Evolutionary conservation across 2,329 filamentous ascomycete genomes (phyloP).

Genomic region (Metarhizium guizhouense): DNA sequence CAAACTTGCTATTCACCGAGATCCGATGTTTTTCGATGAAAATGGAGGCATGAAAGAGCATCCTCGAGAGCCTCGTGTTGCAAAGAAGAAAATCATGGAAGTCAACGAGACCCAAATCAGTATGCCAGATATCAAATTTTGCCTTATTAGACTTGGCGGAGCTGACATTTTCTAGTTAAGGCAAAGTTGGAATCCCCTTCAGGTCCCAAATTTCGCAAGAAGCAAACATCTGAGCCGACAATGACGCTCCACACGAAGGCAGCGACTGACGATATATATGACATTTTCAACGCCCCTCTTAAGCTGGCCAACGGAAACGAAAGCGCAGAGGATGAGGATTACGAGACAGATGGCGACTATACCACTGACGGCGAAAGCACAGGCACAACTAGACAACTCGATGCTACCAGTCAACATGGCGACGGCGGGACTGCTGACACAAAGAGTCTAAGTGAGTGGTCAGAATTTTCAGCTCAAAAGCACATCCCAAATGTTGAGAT

Average conservation of each 20-base stretch:
- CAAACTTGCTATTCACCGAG: conserved; percentile 35
- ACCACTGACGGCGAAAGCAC: conserved; percentile 82
- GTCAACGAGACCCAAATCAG: conserved; percentile 88
- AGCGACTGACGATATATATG: conserved; percentile 95
- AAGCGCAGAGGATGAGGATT: conserved; percentile 55
- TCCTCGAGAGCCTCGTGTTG: conserved; percentile 33
- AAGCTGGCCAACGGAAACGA: conserved; percentile 24
- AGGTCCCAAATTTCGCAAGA: conserved; percentile 74
- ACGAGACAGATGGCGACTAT: conserved; percentile 67
- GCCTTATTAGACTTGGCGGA: neutral
- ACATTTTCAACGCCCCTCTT: conserved; percentile 82
- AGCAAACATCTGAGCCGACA: conserved; percentile 70
- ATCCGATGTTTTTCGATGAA: conserved; percentile 43
- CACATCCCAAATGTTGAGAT: conserved; percentile 48
- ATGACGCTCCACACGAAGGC: conserved; percentile 96
- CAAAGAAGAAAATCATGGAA: conserved; percentile 72
- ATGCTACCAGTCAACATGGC: conserved; percentile 28
- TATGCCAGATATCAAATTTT: conserved; percentile 34
- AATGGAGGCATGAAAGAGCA: conserved; percentile 44
- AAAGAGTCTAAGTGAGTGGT: conserved; percentile 73
- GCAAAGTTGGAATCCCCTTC: conserved; percentile 87
- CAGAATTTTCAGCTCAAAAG: conserved; percentile 70
- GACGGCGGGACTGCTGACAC: conserved; percentile 45
- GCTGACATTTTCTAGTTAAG: conserved; percentile 56
- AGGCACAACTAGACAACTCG: conserved; percentile 61